A percentile compares a stretch with the other conserved stretches of the same genome.
Evolutionary conservation across 2,329 filamentous ascomycete genomes (phyloP).

Genomic region (Boeremia lycopersici): DNA sequence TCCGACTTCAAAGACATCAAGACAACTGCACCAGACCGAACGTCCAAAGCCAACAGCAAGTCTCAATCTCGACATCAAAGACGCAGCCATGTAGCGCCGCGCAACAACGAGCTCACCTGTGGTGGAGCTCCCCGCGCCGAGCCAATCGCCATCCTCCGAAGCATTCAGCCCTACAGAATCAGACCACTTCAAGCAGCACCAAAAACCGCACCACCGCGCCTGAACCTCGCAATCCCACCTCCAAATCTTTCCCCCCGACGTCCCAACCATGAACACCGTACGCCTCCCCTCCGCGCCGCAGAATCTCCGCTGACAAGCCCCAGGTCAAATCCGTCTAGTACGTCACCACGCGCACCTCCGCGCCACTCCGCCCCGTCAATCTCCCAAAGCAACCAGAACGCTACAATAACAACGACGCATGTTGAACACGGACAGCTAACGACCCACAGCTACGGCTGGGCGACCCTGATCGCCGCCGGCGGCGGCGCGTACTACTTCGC

Average conservation of each 20-base stretch:
- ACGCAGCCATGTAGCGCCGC: background rate
- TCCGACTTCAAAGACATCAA: too few relatives aligned
- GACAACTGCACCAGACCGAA: too few relatives aligned
- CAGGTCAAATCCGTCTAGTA: slow-evolving; percentile 66
- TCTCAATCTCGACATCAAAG: background rate
- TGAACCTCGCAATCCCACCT: background rate
- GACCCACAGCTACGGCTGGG: slow-evolving; percentile 80
- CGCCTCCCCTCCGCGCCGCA: slow-evolving; percentile 22
- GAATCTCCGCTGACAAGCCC: slow-evolving; percentile 22
- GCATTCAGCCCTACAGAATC: slow-evolving; percentile 21
- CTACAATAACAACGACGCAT: too few relatives aligned
- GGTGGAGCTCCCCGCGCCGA: background rate
- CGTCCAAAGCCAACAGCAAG: background rate
- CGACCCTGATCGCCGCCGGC: slow-evolving; percentile 80
- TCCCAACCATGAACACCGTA: slow-evolving; percentile 59
- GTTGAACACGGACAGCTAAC: too few relatives aligned
- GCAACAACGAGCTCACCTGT: background rate
- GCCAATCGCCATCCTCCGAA: slow-evolving; percentile 22
- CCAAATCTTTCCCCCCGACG: background rate
- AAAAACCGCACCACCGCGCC: slow-evolving; percentile 8
- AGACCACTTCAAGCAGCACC: slow-evolving; percentile 41
- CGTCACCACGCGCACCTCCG: slow-evolving; percentile 36
- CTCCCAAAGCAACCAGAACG: background rate
- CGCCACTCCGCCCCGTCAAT: background rate
- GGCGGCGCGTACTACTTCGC: slow-evolving; percentile 95